Evolutionary conservation across 1,284 basidiomycete species (phyloP).

Genomic region (Apiotrichum laibachii): DNA sequence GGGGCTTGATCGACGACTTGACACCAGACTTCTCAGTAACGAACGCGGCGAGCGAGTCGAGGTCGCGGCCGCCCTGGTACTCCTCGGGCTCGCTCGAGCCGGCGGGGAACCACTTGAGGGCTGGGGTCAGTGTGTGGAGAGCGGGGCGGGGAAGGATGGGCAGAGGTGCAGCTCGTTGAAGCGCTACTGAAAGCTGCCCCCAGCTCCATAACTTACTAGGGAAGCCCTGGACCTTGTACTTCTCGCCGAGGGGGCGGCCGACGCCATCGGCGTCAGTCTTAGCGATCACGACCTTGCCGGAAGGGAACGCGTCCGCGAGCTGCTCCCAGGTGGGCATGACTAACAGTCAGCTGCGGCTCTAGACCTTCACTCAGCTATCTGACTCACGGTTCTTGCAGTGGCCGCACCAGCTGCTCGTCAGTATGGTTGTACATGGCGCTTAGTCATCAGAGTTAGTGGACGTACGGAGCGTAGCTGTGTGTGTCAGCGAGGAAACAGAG

Average conservation of each 20-base stretch:
- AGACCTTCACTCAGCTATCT: too few relatives aligned
- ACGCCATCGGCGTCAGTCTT: constrained; percentile 90
- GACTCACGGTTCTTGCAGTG: constrained; percentile 53
- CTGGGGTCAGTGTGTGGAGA: constrained; percentile 50
- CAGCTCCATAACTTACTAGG: constrained; percentile 63
- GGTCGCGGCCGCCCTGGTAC: constrained; percentile 76
- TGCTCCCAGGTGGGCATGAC: constrained; percentile 85
- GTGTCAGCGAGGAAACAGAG: constrained; percentile 7
- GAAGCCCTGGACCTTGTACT: constrained; percentile 77
- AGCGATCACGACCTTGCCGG: constrained; percentile 78
- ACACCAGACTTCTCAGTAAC: constrained; percentile 71
- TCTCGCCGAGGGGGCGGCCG: constrained; percentile 58
- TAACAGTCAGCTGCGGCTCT: constrained; percentile 50
- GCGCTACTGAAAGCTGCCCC: too few relatives aligned
- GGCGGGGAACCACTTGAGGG: constrained; percentile 83
- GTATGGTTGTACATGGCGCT: neutral
- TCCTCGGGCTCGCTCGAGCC: constrained; percentile 63
- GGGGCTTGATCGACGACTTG: constrained; percentile 80
- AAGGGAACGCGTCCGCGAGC: constrained; percentile 76
- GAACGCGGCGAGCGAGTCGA: constrained; percentile 73
- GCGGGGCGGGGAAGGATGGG: constrained; percentile 6
- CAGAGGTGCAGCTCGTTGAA: neutral
- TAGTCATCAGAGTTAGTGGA: neutral
- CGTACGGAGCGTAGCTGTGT: constrained; percentile 46
- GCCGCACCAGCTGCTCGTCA: constrained; percentile 48